Conservation (phyloP, 495 filamentous ascomycete genomes). For the Aspergillus panamensis region DNA sequence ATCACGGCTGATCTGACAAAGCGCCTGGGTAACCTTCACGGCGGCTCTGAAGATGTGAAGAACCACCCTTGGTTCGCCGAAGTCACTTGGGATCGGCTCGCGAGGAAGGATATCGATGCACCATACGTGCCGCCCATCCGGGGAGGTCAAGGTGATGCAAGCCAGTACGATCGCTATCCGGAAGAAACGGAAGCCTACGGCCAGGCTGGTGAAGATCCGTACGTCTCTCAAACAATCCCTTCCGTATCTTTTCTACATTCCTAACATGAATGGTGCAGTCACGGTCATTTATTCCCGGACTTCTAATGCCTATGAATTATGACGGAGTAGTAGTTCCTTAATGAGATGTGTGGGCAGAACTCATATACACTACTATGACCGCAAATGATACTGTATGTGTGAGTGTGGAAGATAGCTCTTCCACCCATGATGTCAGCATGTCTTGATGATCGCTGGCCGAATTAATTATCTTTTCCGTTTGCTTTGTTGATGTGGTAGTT, state of each 20-base stretch:
- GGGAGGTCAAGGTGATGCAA: slow-evolving; percentile 89
- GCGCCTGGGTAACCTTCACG: slow-evolving; percentile 87
- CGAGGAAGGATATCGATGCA: slow-evolving; percentile 94
- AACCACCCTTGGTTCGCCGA: slow-evolving; percentile 94
- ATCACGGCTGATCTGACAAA: slow-evolving; percentile 96
- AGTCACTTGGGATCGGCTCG: slow-evolving; percentile 93
- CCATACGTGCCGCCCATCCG: slow-evolving; percentile 97
- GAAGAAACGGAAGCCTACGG: slow-evolving; percentile 95
- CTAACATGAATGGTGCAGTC: slow-evolving; percentile 43
- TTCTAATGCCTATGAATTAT: slow-evolving; percentile 53
- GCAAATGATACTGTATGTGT: slow-evolving; percentile 6
- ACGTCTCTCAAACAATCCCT: slow-evolving; percentile 31
- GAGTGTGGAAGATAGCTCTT: slow-evolving; percentile 5
- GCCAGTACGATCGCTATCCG: slow-evolving; percentile 96
- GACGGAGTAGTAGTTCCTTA: slow-evolving; percentile 36
- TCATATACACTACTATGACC: not conserved
- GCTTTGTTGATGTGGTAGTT: slow-evolving; percentile 9
- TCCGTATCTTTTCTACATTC: not conserved
- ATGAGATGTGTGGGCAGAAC: slow-evolving; percentile 13
- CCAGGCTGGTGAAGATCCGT: slow-evolving; percentile 72
- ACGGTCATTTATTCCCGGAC: slow-evolving; percentile 68
- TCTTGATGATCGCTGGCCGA: slow-evolving; percentile 25
- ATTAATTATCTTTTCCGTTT: slow-evolving; percentile 4
- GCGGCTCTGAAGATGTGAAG: slow-evolving; percentile 92
- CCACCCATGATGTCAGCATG: slow-evolving; percentile 8